A percentile compares a stretch with the other conserved stretches of the same genome.
Evolutionary conservation across 1,284 basidiomycete species (phyloP).

Genomic region (Laetiporus sulphureus): DNA sequence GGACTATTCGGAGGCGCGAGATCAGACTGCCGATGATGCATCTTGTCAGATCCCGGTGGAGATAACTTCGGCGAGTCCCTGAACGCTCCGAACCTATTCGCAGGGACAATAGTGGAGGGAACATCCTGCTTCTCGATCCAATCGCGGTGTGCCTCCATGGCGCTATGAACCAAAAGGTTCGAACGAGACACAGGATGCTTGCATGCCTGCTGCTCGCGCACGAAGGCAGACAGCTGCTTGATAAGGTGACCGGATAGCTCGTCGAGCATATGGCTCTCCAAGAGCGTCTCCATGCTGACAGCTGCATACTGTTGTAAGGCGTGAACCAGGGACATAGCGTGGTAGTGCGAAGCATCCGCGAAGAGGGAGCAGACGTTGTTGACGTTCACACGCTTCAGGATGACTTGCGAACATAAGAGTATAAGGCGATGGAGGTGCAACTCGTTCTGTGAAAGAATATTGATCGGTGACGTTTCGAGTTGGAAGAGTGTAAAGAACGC

Average conservation of each 20-base stretch:
- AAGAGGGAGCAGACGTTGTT: conserved; percentile 82
- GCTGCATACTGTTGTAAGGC: conserved; percentile 80
- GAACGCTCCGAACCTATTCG: conserved; percentile 25
- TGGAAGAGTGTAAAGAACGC: conserved; percentile 21
- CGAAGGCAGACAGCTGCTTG: conserved; percentile 58
- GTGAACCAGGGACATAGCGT: conserved; percentile 65
- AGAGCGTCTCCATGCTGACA: conserved; percentile 82
- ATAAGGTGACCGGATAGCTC: conserved; percentile 69
- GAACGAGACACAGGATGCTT: conserved; percentile 67
- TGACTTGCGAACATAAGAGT: conserved; percentile 72
- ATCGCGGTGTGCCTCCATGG: conserved; percentile 61
- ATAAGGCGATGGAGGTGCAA: conserved; percentile 83
- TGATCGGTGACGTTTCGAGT: background rate
- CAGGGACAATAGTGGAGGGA: conserved; percentile 55
- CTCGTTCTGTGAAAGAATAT: conserved; percentile 58
- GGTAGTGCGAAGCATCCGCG: conserved; percentile 76
- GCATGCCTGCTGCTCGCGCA: conserved; percentile 56
- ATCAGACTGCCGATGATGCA: conserved; percentile 18
- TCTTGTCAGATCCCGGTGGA: conserved; percentile 30
- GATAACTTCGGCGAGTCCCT: conserved; percentile 41
- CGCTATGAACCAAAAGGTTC: conserved; percentile 44
- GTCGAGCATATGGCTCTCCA: conserved; percentile 77
- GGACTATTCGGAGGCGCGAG: conserved; percentile 26
- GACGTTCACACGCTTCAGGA: conserved; percentile 67
- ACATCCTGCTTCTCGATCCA: conserved; percentile 85